Evolutionary conservation across 1,139 yeast species (phyloP).

Genomic region (Candida sojae): DNA sequence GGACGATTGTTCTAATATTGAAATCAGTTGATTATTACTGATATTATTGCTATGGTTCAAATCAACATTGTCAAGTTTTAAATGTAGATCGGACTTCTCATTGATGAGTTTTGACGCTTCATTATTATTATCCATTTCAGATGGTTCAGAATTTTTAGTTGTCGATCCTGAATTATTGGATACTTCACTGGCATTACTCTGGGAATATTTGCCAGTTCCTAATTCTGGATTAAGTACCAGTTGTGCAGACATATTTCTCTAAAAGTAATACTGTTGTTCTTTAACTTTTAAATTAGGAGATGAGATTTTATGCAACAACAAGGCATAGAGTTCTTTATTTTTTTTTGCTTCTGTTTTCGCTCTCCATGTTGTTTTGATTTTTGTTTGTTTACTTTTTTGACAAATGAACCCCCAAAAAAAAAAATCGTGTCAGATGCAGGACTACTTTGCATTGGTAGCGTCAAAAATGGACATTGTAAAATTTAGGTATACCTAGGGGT

Average conservation of each 20-base stretch:
- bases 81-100: not conserved
- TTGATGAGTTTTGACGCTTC: not conserved
- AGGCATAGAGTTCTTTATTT: no score
- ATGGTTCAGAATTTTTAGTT: slow-evolving; percentile 1
- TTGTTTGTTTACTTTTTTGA: not conserved
- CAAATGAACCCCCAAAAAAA: not conserved
- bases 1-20: slow-evolving; percentile 11
- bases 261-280: no score
- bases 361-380: not conserved
- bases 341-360: not conserved
- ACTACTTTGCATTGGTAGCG: not conserved
- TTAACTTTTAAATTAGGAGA: no score
- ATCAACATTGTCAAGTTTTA: not conserved
- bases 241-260: not conserved
- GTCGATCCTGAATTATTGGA: slow-evolving; percentile 4
- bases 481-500: no score
- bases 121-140: not conserved
- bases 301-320: no score
- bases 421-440: not conserved
- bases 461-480: no score
- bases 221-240: not conserved
- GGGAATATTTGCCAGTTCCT: not conserved
- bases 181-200: not conserved
- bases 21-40: slow-evolving; percentile 1
- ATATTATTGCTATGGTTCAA: not conserved